phyloP scores from a whole-genome alignment of 2,329 filamentous ascomycete genomes.

The Alternaria novae-zelandiae region DNA sequence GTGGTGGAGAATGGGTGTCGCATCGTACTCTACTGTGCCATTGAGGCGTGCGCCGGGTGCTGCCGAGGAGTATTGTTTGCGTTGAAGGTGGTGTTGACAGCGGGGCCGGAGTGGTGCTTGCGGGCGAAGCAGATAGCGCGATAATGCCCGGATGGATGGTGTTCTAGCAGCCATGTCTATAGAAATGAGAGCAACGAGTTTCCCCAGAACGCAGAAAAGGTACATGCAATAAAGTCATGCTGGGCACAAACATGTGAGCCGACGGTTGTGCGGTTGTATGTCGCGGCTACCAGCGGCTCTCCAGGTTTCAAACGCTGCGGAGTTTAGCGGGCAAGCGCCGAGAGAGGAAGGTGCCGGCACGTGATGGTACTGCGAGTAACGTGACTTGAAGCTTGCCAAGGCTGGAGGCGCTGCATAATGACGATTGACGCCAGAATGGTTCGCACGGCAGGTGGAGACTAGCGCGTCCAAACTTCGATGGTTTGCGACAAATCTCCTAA shows the following conservation, averaged over 20 bases:
- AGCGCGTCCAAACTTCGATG: conserved; percentile 1
- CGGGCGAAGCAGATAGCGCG: conserved; percentile 38
- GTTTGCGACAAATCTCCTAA: background rate
- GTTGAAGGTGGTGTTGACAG: conserved; percentile 26
- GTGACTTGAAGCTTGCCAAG: background rate
- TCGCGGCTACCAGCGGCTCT: conserved; percentile 30
- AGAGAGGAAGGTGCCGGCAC: conserved; percentile 2
- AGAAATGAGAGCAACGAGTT: background rate
- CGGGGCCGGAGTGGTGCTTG: conserved; percentile 33
- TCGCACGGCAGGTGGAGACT: conserved; percentile 12
- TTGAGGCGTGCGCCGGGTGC: conserved; percentile 71
- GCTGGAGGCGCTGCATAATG: conserved; percentile 13
- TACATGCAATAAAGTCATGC: conserved; percentile 8
- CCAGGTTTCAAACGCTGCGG: conserved; percentile 16
- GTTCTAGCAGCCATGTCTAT: conserved; percentile 36
- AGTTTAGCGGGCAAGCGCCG: conserved; percentile 8
- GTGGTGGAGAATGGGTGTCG: conserved; percentile 81
- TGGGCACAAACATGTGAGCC: conserved; percentile 14
- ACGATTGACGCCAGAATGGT: conserved; percentile 8
- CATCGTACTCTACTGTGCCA: conserved; percentile 83
- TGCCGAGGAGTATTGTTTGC: conserved; percentile 55
- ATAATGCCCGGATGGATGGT: conserved; percentile 40
- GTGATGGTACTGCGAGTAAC: background rate
- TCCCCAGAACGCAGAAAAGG: background rate
- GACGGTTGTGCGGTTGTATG: conserved; percentile 17